These are phyloP conservation scores for Porogramme epimiltina DNA, from an alignment of 1,284 basidiomycete genomes.

Conservation along the genomic window DNA sequence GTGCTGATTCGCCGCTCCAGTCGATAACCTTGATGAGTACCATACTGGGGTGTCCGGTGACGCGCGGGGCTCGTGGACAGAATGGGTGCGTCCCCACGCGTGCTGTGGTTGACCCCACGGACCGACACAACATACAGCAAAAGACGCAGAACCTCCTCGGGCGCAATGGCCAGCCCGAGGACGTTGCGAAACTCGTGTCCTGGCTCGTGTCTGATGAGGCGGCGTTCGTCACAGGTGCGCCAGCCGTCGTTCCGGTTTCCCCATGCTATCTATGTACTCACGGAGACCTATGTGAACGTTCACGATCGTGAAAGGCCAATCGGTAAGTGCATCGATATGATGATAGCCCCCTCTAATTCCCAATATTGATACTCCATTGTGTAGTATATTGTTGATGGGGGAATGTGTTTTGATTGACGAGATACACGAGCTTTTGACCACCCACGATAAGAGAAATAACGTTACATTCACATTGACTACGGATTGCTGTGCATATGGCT, in stretches of 20 bases:
- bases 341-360: too few relatives aligned
- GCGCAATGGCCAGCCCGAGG: slow-evolving; percentile 29
- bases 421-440: not conserved
- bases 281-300: too few relatives aligned
- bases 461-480: not conserved
- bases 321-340: not conserved
- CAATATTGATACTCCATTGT: too few relatives aligned
- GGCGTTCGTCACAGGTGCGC: slow-evolving; percentile 37
- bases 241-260: slow-evolving; percentile 18
- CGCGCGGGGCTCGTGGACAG: slow-evolving; percentile 45
- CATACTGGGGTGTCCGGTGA: slow-evolving; percentile 25
- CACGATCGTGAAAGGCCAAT: not conserved
- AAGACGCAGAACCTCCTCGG: slow-evolving; percentile 5
- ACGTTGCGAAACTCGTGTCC: slow-evolving; percentile 38
- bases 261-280: too few relatives aligned
- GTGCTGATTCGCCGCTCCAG: slow-evolving; percentile 1
- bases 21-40: slow-evolving; percentile 16
- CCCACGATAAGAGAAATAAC: not conserved
- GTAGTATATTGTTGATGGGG: not conserved
- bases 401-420: not conserved
- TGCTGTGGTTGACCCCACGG: too few relatives aligned
- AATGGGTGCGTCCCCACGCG: slow-evolving; percentile 46
- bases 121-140: not conserved
- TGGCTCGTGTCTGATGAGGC: slow-evolving; percentile 36
- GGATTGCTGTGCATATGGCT: not conserved